Evolutionary conservation across 345 rosid species (phyloP).

Genomic region (Gossypium bickii): DNA sequence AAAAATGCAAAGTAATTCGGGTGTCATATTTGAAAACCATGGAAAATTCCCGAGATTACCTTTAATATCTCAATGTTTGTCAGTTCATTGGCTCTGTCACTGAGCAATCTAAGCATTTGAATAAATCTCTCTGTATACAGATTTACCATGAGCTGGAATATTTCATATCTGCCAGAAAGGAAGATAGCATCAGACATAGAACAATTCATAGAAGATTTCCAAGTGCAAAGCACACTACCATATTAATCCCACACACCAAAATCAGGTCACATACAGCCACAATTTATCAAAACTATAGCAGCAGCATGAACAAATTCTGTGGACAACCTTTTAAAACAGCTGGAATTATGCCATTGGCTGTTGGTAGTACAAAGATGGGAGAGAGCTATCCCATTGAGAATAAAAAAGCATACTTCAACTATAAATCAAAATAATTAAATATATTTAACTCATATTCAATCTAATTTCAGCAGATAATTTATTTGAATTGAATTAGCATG

Average conservation of each 20-base stretch:
- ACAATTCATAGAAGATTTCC: conserved; percentile 1
- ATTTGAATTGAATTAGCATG: background rate
- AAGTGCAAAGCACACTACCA: background rate
- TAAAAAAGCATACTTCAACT: background rate
- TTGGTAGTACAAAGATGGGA: background rate
- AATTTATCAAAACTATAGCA: background rate
- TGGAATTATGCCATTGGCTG: background rate
- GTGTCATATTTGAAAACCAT: conserved; percentile 5
- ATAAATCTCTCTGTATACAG: conserved; percentile 96
- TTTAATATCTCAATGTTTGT: conserved; percentile 97
- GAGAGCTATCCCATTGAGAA: background rate
- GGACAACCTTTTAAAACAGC: background rate
- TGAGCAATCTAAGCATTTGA: conserved; percentile 96
- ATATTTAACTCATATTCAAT: background rate
- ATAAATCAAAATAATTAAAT: background rate
- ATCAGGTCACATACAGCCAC: background rate
- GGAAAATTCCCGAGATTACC: conserved; percentile 39
- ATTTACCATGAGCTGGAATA: conserved; percentile 99
- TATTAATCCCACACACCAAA: conserved; percentile 2
- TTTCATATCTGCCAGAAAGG: conserved; percentile 79
- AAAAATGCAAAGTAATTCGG: background rate
- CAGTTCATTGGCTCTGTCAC: conserved; percentile 83
- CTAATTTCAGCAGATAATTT: background rate
- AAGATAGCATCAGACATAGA: conserved; percentile 16
- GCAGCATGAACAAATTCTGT: conserved; percentile 8